A percentile compares a stretch with the other conserved stretches of the same genome.
Conservation (phyloP, 179 eudicot species). For the Drosera spatulata region DNA sequence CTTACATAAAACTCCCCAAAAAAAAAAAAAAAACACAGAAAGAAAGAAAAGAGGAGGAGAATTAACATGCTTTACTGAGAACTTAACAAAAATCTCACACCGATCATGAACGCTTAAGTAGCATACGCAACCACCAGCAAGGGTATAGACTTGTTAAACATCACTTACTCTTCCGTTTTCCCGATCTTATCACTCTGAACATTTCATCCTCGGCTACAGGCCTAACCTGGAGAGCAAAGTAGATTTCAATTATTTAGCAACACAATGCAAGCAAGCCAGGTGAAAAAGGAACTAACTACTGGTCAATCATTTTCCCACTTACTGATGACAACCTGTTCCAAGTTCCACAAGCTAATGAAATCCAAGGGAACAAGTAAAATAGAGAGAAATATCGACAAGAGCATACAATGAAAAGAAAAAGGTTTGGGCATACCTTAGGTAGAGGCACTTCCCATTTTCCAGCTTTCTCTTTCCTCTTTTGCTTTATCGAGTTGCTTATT, state of each 20-base stretch:
- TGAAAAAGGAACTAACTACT: background rate
- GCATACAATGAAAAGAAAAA: background rate
- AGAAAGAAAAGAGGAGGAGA: too few species aligned
- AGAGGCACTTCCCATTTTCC: constrained; percentile 99
- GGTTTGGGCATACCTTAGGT: constrained; percentile 54
- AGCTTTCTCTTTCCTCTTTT: constrained; percentile 94
- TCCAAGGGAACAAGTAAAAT: background rate
- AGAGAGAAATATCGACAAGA: background rate
- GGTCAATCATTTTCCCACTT: background rate
- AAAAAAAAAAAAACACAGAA: too few species aligned
- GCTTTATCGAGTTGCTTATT: constrained; percentile 88
- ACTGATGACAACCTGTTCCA: background rate
- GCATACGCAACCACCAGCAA: background rate
- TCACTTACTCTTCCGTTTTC: constrained; percentile 80
- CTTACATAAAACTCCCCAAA: too few species aligned
- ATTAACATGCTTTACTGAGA: too few species aligned
- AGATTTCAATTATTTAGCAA: background rate
- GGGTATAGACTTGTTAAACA: background rate
- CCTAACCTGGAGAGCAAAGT: constrained; percentile 54
- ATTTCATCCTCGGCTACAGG: constrained; percentile 99
- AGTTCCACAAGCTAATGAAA: background rate
- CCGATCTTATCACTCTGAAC: constrained; percentile 86
- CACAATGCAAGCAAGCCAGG: background rate
- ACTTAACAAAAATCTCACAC: background rate
- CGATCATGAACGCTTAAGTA: background rate